phyloP scores from a whole-genome alignment of 2,329 filamentous ascomycete genomes.

The Trichothecium roseum region DNA sequence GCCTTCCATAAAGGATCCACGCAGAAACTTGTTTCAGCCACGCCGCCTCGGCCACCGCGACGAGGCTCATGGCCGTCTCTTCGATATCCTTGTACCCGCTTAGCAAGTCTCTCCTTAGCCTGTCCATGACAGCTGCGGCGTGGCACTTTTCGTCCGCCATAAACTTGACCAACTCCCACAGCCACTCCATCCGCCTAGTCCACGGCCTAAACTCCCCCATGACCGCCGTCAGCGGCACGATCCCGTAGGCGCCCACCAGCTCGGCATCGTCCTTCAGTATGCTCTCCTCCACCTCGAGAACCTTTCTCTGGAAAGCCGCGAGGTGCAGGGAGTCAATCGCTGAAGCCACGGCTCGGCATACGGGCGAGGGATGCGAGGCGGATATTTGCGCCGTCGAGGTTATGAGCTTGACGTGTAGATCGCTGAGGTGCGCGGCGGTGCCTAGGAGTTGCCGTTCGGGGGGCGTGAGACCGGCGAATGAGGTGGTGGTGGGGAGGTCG shows the following conservation, averaged over 20 bases:
- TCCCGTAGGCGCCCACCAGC: slow-evolving; percentile 83
- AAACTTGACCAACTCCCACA: slow-evolving; percentile 63
- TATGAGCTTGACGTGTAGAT: slow-evolving; percentile 65
- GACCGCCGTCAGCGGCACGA: slow-evolving; percentile 80
- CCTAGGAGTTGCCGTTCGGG: slow-evolving; percentile 75
- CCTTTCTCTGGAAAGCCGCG: slow-evolving; percentile 68
- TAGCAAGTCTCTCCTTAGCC: slow-evolving; percentile 62
- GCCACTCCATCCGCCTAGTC: slow-evolving; percentile 77
- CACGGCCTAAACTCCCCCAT: slow-evolving; percentile 80
- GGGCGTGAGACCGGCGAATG: slow-evolving; percentile 49
- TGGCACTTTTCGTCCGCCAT: slow-evolving; percentile 49
- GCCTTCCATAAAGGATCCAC: slow-evolving; percentile 81
- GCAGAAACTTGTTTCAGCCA: slow-evolving; percentile 87
- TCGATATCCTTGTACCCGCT: slow-evolving; percentile 87
- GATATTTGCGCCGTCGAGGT: slow-evolving; percentile 56
- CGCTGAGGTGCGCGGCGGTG: slow-evolving; percentile 66
- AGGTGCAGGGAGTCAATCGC: slow-evolving; percentile 68
- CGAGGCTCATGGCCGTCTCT: slow-evolving; percentile 59
- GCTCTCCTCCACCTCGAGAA: slow-evolving; percentile 71
- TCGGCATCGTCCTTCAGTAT: slow-evolving; percentile 68
- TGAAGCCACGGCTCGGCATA: slow-evolving; percentile 80
- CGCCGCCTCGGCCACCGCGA: slow-evolving; percentile 72
- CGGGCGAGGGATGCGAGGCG: slow-evolving; percentile 62
- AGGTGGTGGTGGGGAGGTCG: slow-evolving; percentile 25
- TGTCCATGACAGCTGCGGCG: slow-evolving; percentile 68